A percentile compares a stretch with the other conserved stretches of the same genome.
Evolutionary conservation across 2,329 filamentous ascomycete genomes (phyloP).

Genomic region (Dothidotthia symphoricarpi): DNA sequence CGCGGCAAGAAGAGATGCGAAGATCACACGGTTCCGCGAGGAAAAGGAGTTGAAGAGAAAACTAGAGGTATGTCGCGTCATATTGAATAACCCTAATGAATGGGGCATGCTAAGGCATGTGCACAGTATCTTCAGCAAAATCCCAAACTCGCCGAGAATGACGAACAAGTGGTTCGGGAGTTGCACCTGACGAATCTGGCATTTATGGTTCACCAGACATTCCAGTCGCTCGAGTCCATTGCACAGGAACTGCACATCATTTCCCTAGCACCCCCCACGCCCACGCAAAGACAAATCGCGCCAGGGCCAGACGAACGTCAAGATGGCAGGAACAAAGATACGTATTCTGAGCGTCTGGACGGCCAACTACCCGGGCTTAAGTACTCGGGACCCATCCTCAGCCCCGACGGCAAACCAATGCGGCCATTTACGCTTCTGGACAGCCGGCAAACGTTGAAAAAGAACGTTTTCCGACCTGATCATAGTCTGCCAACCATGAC

Average conservation of each 20-base stretch:
- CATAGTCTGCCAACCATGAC: slow-evolving; percentile 97
- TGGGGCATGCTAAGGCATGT: slow-evolving; percentile 21
- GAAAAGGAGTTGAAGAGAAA: slow-evolving; percentile 84
- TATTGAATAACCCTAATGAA: slow-evolving; percentile 9
- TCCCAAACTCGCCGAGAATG: slow-evolving; percentile 62
- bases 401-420: slow-evolving; percentile 76
- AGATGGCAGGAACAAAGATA: slow-evolving; percentile 50
- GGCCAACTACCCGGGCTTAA: slow-evolving; percentile 42
- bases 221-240: slow-evolving; percentile 83
- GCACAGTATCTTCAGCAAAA: slow-evolving; percentile 59
- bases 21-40: slow-evolving; percentile 79
- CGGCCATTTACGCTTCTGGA: slow-evolving; percentile 86
- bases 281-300: slow-evolving; percentile 43
- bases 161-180: slow-evolving; percentile 80
- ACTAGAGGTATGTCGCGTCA: slow-evolving; percentile 59
- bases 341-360: slow-evolving; percentile 75
- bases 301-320: slow-evolving; percentile 47
- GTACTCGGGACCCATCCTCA: slow-evolving; percentile 70
- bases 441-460: slow-evolving; percentile 69
- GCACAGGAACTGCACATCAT: slow-evolving; percentile 83
- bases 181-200: slow-evolving; percentile 74
- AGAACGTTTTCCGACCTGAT: slow-evolving; percentile 82
- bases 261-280: slow-evolving; percentile 63
- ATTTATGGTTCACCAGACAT: slow-evolving; percentile 73
- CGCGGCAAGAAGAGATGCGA: slow-evolving; percentile 70